A percentile compares a stretch with the other conserved stretches of the same genome.
Conservation (phyloP, 257 asterid genomes). For the Eucommia ulmoides region DNA sequence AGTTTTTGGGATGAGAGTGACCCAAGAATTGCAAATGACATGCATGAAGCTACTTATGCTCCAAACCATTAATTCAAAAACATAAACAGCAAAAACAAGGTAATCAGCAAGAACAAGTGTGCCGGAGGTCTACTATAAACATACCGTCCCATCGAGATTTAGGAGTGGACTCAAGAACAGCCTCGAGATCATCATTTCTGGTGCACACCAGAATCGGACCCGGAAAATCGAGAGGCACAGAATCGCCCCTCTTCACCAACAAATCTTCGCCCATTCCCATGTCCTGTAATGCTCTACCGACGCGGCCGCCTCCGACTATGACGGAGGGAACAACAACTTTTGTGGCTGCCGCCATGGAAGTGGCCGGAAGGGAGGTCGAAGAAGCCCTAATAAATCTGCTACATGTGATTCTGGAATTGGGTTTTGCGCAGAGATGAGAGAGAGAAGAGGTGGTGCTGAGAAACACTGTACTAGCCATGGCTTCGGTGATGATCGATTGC, state of each 20-base stretch:
- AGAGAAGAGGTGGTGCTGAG: slow-evolving; percentile 20
- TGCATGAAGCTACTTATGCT: no score
- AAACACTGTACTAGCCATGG: slow-evolving; percentile 27
- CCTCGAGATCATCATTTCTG: slow-evolving; percentile 84
- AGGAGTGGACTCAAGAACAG: slow-evolving; percentile 81
- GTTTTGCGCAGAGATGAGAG: slow-evolving; percentile 20
- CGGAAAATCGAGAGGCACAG: slow-evolving; percentile 63
- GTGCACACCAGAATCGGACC: slow-evolving; percentile 93
- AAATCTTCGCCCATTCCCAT: slow-evolving; percentile 82
- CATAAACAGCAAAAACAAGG: no score
- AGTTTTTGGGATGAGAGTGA: no score
- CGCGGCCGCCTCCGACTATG: slow-evolving; percentile 97
- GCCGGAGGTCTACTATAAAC: no score
- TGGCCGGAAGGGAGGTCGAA: slow-evolving; percentile 33
- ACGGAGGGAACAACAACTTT: slow-evolving; percentile 63
- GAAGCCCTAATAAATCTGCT: slow-evolving; percentile 28
- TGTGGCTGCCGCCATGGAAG: slow-evolving; percentile 14
- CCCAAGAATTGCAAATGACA: no score
- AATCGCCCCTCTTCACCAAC: slow-evolving; percentile 72
- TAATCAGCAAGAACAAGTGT: no score
- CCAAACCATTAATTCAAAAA: no score
- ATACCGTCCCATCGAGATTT: slow-evolving; percentile 87
- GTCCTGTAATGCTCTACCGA: slow-evolving; percentile 75
- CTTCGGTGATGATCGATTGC: slow-evolving; percentile 8
- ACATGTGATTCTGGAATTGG: slow-evolving; percentile 22